phyloP scores from a whole-genome alignment of 495 filamentous ascomycete genomes.

The Penicillium egyptiacum region DNA sequence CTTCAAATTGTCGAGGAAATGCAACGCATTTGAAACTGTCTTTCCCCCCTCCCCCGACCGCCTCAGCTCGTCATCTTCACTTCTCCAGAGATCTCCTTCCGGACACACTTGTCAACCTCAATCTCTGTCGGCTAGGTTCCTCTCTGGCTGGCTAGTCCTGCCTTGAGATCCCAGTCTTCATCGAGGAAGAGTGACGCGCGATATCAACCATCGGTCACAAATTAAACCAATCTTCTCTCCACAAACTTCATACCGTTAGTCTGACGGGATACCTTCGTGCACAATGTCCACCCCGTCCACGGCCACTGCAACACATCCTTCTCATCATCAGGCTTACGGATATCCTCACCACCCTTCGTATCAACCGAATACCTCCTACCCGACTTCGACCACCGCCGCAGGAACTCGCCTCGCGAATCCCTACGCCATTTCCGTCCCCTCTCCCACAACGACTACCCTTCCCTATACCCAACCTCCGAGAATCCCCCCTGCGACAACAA shows the following conservation, averaged over 20 bases:
- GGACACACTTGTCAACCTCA: constrained; percentile 11
- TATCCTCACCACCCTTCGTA: constrained; percentile 66
- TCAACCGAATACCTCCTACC: constrained; percentile 53
- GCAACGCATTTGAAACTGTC: constrained; percentile 23
- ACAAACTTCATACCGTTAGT: constrained; percentile 52
- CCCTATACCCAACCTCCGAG: constrained; percentile 40
- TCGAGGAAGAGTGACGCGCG: constrained; percentile 56
- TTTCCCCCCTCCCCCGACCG: background rate
- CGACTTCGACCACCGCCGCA: constrained; percentile 52
- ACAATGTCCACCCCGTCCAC: constrained; percentile 86
- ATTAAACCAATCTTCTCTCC: constrained; percentile 71
- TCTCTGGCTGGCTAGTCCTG: constrained; percentile 1
- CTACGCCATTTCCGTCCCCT: constrained; percentile 50
- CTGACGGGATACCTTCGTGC: constrained; percentile 35
- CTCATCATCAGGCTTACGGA: constrained; percentile 68
- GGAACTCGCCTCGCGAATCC: constrained; percentile 51
- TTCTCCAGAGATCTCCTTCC: constrained; percentile 14
- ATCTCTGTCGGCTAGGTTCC: constrained; percentile 19
- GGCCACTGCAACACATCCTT: constrained; percentile 71
- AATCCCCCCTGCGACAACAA: constrained; percentile 34
- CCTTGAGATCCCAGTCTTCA: constrained; percentile 1
- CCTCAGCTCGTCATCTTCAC: constrained; percentile 31
- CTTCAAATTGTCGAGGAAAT: constrained; percentile 21
- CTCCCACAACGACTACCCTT: constrained; percentile 41
- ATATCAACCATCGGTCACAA: constrained; percentile 9